Evolutionary conservation across 345 rosid species (phyloP), one percentile per base, ranked within the genome.

Genomic region (Mangifera indica): DNA sequence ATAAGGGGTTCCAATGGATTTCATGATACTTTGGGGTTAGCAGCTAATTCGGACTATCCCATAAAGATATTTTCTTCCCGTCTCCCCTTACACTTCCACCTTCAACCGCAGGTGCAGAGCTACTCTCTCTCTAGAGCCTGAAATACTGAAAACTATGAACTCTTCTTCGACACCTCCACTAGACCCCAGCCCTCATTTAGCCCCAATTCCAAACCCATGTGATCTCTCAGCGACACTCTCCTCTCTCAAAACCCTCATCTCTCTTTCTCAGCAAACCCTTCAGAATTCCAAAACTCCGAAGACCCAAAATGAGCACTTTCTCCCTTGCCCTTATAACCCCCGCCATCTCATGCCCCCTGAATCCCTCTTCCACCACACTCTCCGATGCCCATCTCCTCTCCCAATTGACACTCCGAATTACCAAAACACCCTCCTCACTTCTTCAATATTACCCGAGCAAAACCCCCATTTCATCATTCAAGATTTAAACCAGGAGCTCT

Each of bases 331-430:
- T 40, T 79, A 78, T 76, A 87, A 86, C 62, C 82, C 80, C 2
- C 84, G 87, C 78, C 97, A 91, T 74, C 87, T 82, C 63, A 72
- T 88, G 83, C 93, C 96, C 3, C 89, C 95, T 0, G 85, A 86
- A 22, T 71, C 88, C 21, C 97, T 91, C 75, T 91, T 91, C 64
- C 70, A 77, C 60, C 97, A 91, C 80, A 84, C 87, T 51, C 89
- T 93, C 63, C 80, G 61, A 58, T 92, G 97, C 87, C 90, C 92
- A 20, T 70, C 80, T 49, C 78, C 87, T 54, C 71, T 85, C 53
- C 79, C 83, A 44, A 66, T 85, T 49, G 34, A 80, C 49, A 72
- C 84, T 9, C 84, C 85, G 10, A 79, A 77, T 67, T 87, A 88
- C 85, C 88, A 82, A 12, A 78, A 79, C 44, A 84, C 87, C 15